Evolutionary conservation across 441 rosid species (phyloP), one percentile per base, ranked within the genome.

Genomic region (Adansonia rubrostipa): DNA sequence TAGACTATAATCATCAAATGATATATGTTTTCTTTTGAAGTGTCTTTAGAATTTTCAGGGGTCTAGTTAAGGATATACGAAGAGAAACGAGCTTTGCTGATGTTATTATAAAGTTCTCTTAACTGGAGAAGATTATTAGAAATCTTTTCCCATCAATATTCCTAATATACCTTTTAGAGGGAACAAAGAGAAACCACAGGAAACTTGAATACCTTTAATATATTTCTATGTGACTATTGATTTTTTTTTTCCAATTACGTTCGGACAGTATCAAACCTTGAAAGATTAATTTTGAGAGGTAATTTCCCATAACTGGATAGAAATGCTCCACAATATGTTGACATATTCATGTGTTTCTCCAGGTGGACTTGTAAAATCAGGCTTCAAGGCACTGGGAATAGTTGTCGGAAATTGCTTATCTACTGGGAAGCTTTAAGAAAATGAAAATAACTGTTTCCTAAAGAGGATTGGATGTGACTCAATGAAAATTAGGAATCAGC

Each of bases 71-170:
- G 6, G 75, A 13, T 71, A 53, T 24, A 9, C n/a, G 3, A 71
- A 28, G 62, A 71, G n/a, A 53, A 53, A 69, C n/a, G 75, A 71
- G 62, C 28, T 33, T 33, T 53, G 53, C 45, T 50, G 61, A 51
- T 51, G 22, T 71, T 51, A 71, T 28, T 71, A 50, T 70, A 48
- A 71, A 28, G 62, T 53, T 15, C 45, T 71, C 47, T 15, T 53
- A 9, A 53, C 53, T 4, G 22, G 24, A 28, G 74, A 51, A 28
- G 61, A 33, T 71, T 51, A 24, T 71, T 14, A 53, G 7, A 71
- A 28, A 51, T 61, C 69, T 45, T 7, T 67, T 44, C 33, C 71
- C 71, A 17, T 67, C 54, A 67, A 4, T 53, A 71, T 51, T 50
- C 61, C 1, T 68, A 67, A 4, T 53, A 71, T 51, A 51, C 61